Base-by-base conservation (phyloP, 306 rosid genomes). In the Alnus glutinosa region DNA sequence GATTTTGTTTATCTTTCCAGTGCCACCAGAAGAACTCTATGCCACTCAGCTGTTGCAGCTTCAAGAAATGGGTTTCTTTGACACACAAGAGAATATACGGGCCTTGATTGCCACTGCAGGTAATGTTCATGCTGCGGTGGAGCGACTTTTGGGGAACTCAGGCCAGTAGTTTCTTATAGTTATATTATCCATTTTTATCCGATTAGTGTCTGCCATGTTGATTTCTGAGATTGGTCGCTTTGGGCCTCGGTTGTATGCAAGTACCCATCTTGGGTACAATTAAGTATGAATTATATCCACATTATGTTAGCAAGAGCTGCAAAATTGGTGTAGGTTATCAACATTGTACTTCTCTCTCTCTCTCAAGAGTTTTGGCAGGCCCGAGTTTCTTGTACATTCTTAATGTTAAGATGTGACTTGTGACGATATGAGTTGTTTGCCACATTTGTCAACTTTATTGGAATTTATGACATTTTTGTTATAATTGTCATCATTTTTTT, bases 51-150 rank as follows among this genome's bases (percentile, higher is more conserved):
- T 93, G 70, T 74, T 93, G 4, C 98, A 93, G 85, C 98, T 93
- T 83, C 98, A 89, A 84, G 98, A 93, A 83, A 93, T 93, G 98
- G 98, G 98, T 37, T 93, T 93, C 88, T 89, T 93, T 55, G 97
- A 93, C 77, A 87, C 90, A 1, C 98, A 93, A 85, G 98, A 93
- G 86, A 93, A 93, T 81, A 89, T 93, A 75, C 86, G 85, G 86
- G 98, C 98, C 13, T 89, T 93, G 80, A 78, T 88, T 32, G 96
- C 98, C 69, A 91, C 98, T 1, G 85, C 94, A 28, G 98, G 98
- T 77, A 91, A 93, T 79, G 89, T 93, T 66, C 92, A 91, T 62
- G 98, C 98, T 4, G 98, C 98, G 9, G 91, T 93, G 12, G 98
- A 91, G 84, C 92, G 91, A 55, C 91, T 91, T 70, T 85, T 93